These are phyloP conservation scores for Leccinum rimulosum DNA, from an alignment of 768 basidiomycete genomes.

Conservation along the genomic window DNA sequence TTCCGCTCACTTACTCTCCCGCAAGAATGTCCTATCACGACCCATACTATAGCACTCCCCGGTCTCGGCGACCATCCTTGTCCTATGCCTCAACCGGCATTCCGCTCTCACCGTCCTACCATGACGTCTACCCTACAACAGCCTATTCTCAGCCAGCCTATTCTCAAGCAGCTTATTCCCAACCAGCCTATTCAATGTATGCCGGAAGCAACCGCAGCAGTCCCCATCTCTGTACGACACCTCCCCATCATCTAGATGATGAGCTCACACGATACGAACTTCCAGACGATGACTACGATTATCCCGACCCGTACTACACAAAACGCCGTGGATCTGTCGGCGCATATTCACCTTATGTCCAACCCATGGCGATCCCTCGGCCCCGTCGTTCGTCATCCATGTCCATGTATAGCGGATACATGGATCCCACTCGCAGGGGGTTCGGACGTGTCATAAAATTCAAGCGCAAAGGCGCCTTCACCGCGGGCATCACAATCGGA, in stretches of 20 bases:
- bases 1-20: slow-evolving; percentile 7
- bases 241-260: neutral
- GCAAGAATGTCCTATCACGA: slow-evolving; percentile 45
- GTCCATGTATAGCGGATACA: slow-evolving; percentile 35
- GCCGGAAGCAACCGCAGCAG: slow-evolving; percentile 37
- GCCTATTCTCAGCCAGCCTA: no score
- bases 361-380: slow-evolving; percentile 21
- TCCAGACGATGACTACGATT: slow-evolving; percentile 52
- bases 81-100: slow-evolving; percentile 32
- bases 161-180: neutral
- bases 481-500: slow-evolving; percentile 61
- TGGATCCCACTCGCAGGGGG: slow-evolving; percentile 46
- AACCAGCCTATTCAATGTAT: slow-evolving; percentile 46
- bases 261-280: neutral
- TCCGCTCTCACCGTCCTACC: slow-evolving; percentile 41
- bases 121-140: slow-evolving; percentile 22
- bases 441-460: slow-evolving; percentile 62
- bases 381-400: slow-evolving; percentile 40
- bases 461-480: slow-evolving; percentile 67
- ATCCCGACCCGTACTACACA: slow-evolving; percentile 50
- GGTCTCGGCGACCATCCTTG: slow-evolving; percentile 34
- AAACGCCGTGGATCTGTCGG: slow-evolving; percentile 21
- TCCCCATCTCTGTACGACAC: slow-evolving; percentile 41
- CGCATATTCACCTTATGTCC: slow-evolving; percentile 23
- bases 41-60: slow-evolving; percentile 32